These are phyloP conservation scores for Rhododendron kiyosumense DNA, from an alignment of 148 eudicot species.

Conservation along the genomic window DNA sequence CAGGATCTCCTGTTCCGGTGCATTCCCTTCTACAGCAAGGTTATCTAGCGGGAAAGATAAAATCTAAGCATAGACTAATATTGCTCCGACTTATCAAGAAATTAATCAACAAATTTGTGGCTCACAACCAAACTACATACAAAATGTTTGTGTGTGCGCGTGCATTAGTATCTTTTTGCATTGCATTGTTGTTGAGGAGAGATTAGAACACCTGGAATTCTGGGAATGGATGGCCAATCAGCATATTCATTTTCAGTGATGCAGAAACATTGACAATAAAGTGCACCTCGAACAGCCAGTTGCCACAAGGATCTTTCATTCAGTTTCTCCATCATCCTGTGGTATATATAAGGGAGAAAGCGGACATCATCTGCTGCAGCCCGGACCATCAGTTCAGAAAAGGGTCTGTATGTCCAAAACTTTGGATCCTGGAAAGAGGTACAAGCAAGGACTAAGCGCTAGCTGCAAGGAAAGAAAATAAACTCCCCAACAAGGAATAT, in stretches of 20 bases:
- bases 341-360: conserved; percentile 72
- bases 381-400: conserved; percentile 81
- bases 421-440: conserved; percentile 64
- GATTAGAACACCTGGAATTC: conserved; percentile 60
- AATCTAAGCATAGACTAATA: conserved; percentile 9
- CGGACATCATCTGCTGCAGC: conserved; percentile 98
- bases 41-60: conserved; percentile 37
- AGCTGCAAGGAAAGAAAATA: not conserved
- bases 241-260: conserved; percentile 42
- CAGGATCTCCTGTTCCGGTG: conserved; percentile 63
- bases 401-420: conserved; percentile 87
- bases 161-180: not conserved
- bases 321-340: conserved; percentile 82
- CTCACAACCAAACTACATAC: not conserved
- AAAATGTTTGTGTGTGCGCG: not conserved
- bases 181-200: not conserved
- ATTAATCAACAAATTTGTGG: not conserved
- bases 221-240: conserved; percentile 86
- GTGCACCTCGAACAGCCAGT: conserved; percentile 81
- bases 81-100: not conserved
- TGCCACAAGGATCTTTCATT: conserved; percentile 68
- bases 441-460: not conserved
- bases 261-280: conserved; percentile 96
- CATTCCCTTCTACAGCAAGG: conserved; percentile 38
- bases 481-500: not conserved